These are phyloP conservation scores for Monosporascus sp. DNA, from an alignment of 2,329 filamentous ascomycete genomes.

Conservation along the genomic window DNA sequence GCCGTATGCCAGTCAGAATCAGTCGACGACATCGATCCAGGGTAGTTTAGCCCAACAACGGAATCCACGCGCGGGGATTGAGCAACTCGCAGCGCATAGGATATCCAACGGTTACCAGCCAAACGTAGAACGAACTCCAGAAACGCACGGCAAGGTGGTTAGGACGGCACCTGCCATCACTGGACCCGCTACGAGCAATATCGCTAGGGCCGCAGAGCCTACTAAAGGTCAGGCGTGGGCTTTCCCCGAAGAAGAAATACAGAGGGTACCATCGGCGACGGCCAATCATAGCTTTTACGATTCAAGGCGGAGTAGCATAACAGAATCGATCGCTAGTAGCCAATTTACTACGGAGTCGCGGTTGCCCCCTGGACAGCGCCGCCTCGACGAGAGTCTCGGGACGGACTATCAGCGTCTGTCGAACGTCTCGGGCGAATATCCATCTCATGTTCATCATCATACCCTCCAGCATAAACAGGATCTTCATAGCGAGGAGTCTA, in stretches of 20 bases:
- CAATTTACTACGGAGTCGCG: slow-evolving; percentile 72
- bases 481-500: slow-evolving; percentile 55
- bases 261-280: slow-evolving; percentile 42
- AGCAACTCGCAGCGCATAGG: slow-evolving; percentile 49
- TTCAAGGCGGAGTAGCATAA: slow-evolving; percentile 69
- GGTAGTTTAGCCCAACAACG: slow-evolving; percentile 63
- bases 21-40: slow-evolving; percentile 70
- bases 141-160: slow-evolving; percentile 44
- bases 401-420: slow-evolving; percentile 44
- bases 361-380: slow-evolving; percentile 64
- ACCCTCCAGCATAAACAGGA: slow-evolving; percentile 70
- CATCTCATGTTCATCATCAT: slow-evolving; percentile 61
- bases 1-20: slow-evolving; percentile 71
- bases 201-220: slow-evolving; percentile 67
- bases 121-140: slow-evolving; percentile 51
- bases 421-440: slow-evolving; percentile 48
- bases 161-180: slow-evolving; percentile 72
- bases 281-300: slow-evolving; percentile 47
- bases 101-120: slow-evolving; percentile 63
- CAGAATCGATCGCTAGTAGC: slow-evolving; percentile 73
- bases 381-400: slow-evolving; percentile 56
- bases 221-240: slow-evolving; percentile 82
- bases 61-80: slow-evolving; percentile 48
- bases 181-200: slow-evolving; percentile 59
- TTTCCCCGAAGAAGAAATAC: slow-evolving; percentile 68